Percentiles rank a stretch among this genome's conserved stretches.
Evolutionary conservation across 495 filamentous ascomycete species (phyloP).

Genomic region (Aspergillus egyptiacus): DNA sequence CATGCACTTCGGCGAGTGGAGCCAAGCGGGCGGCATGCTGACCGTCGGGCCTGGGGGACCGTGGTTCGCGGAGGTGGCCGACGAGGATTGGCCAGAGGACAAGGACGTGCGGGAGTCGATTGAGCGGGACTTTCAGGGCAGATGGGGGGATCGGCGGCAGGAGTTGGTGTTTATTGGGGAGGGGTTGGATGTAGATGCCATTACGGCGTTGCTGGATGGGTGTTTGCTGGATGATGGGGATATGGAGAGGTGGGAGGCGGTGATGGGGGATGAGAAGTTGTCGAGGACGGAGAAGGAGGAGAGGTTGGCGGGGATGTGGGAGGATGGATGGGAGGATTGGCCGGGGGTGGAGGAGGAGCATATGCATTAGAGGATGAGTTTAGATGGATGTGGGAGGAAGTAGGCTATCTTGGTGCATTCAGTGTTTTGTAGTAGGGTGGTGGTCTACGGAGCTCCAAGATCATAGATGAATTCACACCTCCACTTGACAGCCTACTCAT

Average conservation of each 20-base stretch:
- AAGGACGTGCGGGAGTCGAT: slow-evolving; percentile 38
- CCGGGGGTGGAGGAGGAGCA: slow-evolving; percentile 13
- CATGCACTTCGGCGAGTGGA: slow-evolving; percentile 50
- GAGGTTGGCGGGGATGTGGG: slow-evolving; percentile 39
- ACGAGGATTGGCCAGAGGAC: slow-evolving; percentile 43
- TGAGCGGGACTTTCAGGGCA: slow-evolving; percentile 41
- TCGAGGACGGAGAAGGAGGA: slow-evolving; percentile 28
- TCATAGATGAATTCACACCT: too few relatives aligned
- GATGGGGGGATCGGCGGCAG: slow-evolving; percentile 54
- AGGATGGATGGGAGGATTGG: slow-evolving; percentile 56
- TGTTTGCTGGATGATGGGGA: slow-evolving; percentile 47
- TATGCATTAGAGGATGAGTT: background rate
- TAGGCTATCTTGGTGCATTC: too few relatives aligned
- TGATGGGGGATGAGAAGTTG: slow-evolving; percentile 39
- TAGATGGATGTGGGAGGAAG: too few relatives aligned
- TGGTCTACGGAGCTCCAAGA: too few relatives aligned
- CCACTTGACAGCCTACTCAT: too few relatives aligned
- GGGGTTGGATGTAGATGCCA: slow-evolving; percentile 37
- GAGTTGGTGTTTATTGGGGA: slow-evolving; percentile 57
- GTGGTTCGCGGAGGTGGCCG: slow-evolving; percentile 47
- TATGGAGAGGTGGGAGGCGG: slow-evolving; percentile 44
- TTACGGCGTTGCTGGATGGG: slow-evolving; percentile 41
- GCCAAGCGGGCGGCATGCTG: slow-evolving; percentile 55
- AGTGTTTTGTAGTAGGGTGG: too few relatives aligned
- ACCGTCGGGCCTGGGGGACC: slow-evolving; percentile 47